Conservation (phyloP, 768 basidiomycete genomes). For the Termitomyces sp. region DNA sequence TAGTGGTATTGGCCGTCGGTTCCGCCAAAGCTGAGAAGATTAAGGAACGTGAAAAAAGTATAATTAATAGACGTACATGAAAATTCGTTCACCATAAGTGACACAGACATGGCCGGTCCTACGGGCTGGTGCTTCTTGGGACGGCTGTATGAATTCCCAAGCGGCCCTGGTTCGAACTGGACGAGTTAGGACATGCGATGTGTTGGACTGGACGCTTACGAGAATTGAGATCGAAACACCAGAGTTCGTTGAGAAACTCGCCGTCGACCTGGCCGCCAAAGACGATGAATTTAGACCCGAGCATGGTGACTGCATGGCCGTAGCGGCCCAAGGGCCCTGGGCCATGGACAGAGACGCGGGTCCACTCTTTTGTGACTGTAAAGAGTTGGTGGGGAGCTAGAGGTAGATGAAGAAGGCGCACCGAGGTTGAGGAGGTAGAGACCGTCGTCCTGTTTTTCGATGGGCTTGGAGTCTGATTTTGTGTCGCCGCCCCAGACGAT, state of each 20-base stretch:
- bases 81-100: slow-evolving; percentile 75
- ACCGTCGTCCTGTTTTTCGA: slow-evolving; percentile 85
- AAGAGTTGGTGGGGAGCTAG: neutral
- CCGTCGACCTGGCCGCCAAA: slow-evolving; percentile 97
- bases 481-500: slow-evolving; percentile 99
- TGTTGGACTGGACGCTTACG: slow-evolving; percentile 44
- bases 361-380: slow-evolving; percentile 93
- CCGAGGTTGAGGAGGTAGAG: slow-evolving; percentile 93
- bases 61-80: slow-evolving; percentile 51
- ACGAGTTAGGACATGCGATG: slow-evolving; percentile 3
- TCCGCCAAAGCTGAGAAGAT: slow-evolving; percentile 74
- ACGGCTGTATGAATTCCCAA: slow-evolving; percentile 79
- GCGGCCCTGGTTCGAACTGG: slow-evolving; percentile 76
- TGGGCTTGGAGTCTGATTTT: slow-evolving; percentile 63
- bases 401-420: slow-evolving; percentile 34
- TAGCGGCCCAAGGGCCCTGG: slow-evolving; percentile 84
- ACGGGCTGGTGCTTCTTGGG: slow-evolving; percentile 62
- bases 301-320: slow-evolving; percentile 94
- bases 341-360: slow-evolving; percentile 72
- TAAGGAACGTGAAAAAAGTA: slow-evolving; percentile 6
- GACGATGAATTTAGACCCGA: slow-evolving; percentile 84
- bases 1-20: slow-evolving; percentile 99
- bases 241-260: slow-evolving; percentile 90
- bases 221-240: slow-evolving; percentile 94
- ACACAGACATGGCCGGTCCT: slow-evolving; percentile 92